Conservation (phyloP, 2,329 filamentous ascomycete genomes). For the Arachnopeziza araneosa region DNA sequence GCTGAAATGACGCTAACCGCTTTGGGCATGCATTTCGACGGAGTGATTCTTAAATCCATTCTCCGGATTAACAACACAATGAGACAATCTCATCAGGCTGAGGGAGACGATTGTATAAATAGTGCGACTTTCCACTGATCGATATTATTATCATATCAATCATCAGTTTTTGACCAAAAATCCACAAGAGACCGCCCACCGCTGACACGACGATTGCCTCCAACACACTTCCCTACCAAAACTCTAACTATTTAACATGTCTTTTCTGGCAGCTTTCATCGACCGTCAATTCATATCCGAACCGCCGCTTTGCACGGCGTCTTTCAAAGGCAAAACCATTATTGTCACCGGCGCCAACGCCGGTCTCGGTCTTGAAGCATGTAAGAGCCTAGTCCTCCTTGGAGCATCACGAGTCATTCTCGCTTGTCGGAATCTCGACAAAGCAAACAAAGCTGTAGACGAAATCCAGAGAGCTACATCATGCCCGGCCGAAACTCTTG, state of each 20-base stretch:
- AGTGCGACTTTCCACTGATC: background rate
- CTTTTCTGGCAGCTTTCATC: slow-evolving; percentile 1
- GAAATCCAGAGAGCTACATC: slow-evolving; percentile 27
- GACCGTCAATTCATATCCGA: slow-evolving; percentile 6
- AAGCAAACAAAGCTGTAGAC: slow-evolving; percentile 32
- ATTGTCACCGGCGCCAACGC: slow-evolving; percentile 6
- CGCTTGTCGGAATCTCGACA: slow-evolving; percentile 31
- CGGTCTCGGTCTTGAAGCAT: slow-evolving; percentile 28
- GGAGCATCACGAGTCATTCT: slow-evolving; percentile 34
- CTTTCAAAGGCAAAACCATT: slow-evolving; percentile 6
- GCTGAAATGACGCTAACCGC: background rate
- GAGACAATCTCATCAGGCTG: background rate
- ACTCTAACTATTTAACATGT: background rate
- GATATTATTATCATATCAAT: background rate
- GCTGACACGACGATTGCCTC: background rate
- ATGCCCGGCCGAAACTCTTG: slow-evolving; percentile 2
- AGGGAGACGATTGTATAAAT: background rate
- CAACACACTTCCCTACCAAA: background rate
- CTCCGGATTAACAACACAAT: background rate
- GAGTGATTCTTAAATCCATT: background rate
- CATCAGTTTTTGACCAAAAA: background rate
- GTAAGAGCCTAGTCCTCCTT: slow-evolving; percentile 32
- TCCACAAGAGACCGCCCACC: background rate
- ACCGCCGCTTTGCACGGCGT: background rate
- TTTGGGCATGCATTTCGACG: background rate